These are phyloP conservation scores for Candida nonsorbophila DNA, from an alignment of 805 yeast genomes.

Conservation along the genomic window DNA sequence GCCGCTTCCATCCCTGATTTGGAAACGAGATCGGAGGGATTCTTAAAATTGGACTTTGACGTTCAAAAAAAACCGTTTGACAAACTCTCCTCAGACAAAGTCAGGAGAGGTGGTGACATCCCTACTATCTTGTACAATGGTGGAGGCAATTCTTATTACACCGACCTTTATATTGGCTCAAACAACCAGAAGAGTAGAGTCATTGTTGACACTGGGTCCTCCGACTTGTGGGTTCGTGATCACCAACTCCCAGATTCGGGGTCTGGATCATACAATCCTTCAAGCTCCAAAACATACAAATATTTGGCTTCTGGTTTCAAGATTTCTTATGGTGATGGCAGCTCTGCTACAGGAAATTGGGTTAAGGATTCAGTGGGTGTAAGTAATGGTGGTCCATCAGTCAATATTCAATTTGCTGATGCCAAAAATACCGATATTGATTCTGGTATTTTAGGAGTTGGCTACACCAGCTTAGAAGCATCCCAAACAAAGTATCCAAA, in stretches of 20 bases:
- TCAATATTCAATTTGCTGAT: constrained; percentile 15
- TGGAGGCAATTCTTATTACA: not conserved
- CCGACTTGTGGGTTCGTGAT: constrained; percentile 22
- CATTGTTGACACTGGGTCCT: constrained; percentile 23
- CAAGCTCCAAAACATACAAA: constrained; percentile 25
- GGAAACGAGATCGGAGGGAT: too few species aligned
- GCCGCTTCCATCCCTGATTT: too few species aligned
- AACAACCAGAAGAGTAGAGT: constrained; percentile 15
- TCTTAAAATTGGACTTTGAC: constrained; percentile 17
- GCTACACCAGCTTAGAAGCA: constrained; percentile 8
- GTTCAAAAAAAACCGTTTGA: too few species aligned
- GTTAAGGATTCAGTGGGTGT: constrained; percentile 10
- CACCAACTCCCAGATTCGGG: constrained; percentile 2
- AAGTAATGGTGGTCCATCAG: constrained; percentile 6
- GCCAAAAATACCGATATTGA: too few species aligned
- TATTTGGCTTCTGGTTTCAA: constrained; percentile 28
- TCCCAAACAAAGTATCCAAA: constrained; percentile 18
- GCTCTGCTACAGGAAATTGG: constrained; percentile 30
- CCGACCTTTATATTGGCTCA: constrained; percentile 15
- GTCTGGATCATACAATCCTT: constrained; percentile 34
- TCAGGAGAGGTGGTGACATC: too few species aligned
- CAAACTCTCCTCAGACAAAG: too few species aligned
- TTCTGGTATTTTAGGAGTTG: constrained; percentile 16
- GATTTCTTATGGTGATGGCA: constrained; percentile 43
- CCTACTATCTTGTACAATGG: too few species aligned